Evolutionary conservation across 805 yeast species (phyloP), one percentile per base, ranked within the genome.

Genomic region (Candida caryicola): DNA sequence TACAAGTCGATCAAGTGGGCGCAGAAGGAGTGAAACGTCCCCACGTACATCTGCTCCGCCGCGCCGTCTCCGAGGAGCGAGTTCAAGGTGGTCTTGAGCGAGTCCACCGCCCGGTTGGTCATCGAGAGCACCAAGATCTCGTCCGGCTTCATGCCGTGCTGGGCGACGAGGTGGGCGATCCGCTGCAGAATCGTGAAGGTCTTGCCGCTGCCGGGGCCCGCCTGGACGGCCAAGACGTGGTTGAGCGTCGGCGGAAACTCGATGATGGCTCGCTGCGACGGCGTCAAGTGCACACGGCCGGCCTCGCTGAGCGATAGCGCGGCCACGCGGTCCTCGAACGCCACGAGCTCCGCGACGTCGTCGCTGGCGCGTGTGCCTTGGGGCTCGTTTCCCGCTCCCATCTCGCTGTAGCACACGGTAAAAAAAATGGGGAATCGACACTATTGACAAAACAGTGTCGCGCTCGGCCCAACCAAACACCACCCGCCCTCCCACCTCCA

Each of bases 201-300:
- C 50, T 83, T 83, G 2, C 91, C 90, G 6, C 85, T 74, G 3
- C 90, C 89, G 0, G 90, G 88, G 0, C 88, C 88, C 0, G 89
- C 85, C 6, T 69, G 62, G 1, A 83, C 66, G 26, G 75, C 66
- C 4, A 83, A 55, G 0, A 81, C 59, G 5, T 67, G 58, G 13
- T 62, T 54, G 5, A 66, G 62, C 4, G 42, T 52, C 4, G 64
- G 54, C 1, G 79, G 75, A 39, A 58, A 57, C 1, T 57, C 51
- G 7, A 81, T 73, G 4, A 78, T 75, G 12, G 54, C 51, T 32
- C 49, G 41, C 51, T 81, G 88, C 0, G 74, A 54, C 2, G 56
- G 21, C 14, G 43, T 32, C 10, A 21, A 10, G 7, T 21, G 7
- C 25, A 21, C n/a, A n/a, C n/a, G n/a, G n/a, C n/a, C n/a, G n/a